These are phyloP conservation scores for Aspergillus fumigatus DNA, from an alignment of 2,329 filamentous ascomycete species.

Conservation along the genomic window DNA sequence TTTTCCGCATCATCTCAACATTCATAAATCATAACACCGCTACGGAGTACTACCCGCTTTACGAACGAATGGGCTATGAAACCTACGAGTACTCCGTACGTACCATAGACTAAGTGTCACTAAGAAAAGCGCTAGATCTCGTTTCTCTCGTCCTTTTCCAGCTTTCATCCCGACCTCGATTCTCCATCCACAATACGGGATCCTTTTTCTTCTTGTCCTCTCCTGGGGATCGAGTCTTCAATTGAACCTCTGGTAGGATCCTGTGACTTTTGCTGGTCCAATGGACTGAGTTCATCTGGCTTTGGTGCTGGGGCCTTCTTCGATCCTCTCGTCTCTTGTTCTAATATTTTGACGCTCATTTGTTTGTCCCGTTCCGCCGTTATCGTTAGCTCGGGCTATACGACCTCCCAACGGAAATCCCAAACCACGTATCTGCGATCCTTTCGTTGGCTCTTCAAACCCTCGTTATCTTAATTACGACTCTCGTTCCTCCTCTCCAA, in stretches of 20 bases:
- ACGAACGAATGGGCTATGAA: too few relatives aligned
- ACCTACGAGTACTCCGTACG: neutral
- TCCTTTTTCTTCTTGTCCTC: constrained; percentile 11
- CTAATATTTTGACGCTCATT: neutral
- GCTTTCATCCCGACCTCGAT: constrained; percentile 8
- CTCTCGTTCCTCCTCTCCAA: constrained; percentile 1
- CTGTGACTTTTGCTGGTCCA: constrained; percentile 18
- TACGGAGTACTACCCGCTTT: neutral
- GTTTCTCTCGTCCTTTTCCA: constrained; percentile 13
- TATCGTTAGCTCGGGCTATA: neutral
- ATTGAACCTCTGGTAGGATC: constrained; percentile 27
- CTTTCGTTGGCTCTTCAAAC: neutral
- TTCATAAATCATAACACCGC: neutral
- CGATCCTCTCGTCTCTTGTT: constrained; percentile 1
- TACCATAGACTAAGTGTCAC: neutral
- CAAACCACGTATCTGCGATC: neutral
- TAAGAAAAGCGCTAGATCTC: constrained; percentile 7
- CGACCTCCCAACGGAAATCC: neutral
- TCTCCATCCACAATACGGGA: constrained; percentile 5
- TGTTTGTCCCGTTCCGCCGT: neutral
- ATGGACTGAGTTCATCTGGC: constrained; percentile 1
- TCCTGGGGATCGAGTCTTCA: constrained; percentile 15
- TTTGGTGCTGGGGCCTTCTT: constrained; percentile 9
- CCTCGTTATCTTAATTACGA: neutral
- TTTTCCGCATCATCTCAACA: neutral